A percentile compares a stretch with the other conserved stretches of the same genome.
These are phyloP conservation scores for Dillenia turbinata DNA, from an alignment of 164 flowering plant genomes.

Conservation along the genomic window DNA sequence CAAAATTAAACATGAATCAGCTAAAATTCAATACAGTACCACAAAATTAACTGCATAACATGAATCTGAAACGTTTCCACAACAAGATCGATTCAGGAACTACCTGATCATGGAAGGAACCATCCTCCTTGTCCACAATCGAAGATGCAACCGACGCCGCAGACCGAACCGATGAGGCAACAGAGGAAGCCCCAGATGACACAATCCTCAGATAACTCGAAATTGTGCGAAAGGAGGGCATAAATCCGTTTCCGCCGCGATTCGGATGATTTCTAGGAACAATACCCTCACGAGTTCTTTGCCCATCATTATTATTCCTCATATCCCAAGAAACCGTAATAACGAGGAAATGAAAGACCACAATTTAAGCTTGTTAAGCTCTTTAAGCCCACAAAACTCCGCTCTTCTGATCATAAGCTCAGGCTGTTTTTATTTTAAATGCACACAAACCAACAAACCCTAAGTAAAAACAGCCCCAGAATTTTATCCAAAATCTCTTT, in stretches of 20 bases:
- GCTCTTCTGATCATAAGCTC: conserved; percentile 35
- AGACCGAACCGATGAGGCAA: conserved; percentile 61
- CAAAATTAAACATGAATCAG: not conserved
- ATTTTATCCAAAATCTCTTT: too few relatives aligned
- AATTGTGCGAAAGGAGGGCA: conserved; percentile 56
- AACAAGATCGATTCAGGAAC: not conserved
- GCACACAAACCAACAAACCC: too few relatives aligned
- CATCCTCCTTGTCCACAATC: conserved; percentile 60
- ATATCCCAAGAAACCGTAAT: conserved; percentile 10
- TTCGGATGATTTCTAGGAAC: conserved; percentile 18
- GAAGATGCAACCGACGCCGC: conserved; percentile 73
- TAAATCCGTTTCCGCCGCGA: conserved; percentile 40
- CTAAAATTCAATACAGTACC: not conserved
- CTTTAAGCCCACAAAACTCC: conserved; percentile 6
- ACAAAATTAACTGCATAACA: not conserved
- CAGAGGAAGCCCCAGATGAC: conserved; percentile 81
- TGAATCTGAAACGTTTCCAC: not conserved
- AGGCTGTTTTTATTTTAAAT: too few relatives aligned
- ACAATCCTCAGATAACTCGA: conserved; percentile 69
- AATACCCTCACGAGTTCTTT: conserved; percentile 26
- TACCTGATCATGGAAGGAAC: conserved; percentile 60
- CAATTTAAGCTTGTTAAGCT: too few relatives aligned
- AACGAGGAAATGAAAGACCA: too few relatives aligned
- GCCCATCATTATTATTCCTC: conserved; percentile 75
- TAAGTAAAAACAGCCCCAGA: too few relatives aligned